Evolutionary conservation across 148 eudicot species (phyloP).

Genomic region (Persicaria tinctoria): DNA sequence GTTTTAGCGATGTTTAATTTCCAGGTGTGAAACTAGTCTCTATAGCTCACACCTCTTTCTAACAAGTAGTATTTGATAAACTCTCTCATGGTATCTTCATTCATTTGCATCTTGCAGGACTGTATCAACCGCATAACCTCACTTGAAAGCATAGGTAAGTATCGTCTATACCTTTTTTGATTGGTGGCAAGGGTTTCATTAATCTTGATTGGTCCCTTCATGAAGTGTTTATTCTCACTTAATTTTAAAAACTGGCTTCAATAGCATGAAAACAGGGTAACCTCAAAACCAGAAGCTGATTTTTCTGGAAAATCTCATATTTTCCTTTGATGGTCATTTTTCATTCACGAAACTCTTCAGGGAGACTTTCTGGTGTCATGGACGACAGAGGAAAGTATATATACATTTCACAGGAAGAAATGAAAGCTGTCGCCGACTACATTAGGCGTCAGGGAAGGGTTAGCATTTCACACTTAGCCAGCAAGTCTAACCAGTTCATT

Average conservation of each 20-base stretch:
- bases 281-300: not conserved
- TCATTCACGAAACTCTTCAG: slow-evolving; percentile 25
- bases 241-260: not conserved
- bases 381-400: slow-evolving; percentile 98
- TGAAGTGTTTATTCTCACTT: not conserved
- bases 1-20: too few species aligned
- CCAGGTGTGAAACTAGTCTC: too few species aligned
- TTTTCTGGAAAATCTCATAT: not conserved
- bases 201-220: not conserved
- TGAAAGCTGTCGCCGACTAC: slow-evolving; percentile 96
- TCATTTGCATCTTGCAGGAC: slow-evolving; percentile 45
- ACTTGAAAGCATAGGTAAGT: slow-evolving; percentile 77
- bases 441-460: slow-evolving; percentile 86
- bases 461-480: slow-evolving; percentile 87
- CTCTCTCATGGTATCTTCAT: not conserved
- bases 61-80: not conserved
- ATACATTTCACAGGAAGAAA: slow-evolving; percentile 91
- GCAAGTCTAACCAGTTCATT: slow-evolving; percentile 95
- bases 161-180: not conserved
- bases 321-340: not conserved
- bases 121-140: slow-evolving; percentile 85
- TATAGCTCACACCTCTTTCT: too few species aligned
- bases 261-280: not conserved
- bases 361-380: slow-evolving; percentile 95
- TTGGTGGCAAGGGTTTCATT: not conserved